Base-by-base conservation (phyloP, 1,139 yeast species). In the Taphrina wiesneri region DNA sequence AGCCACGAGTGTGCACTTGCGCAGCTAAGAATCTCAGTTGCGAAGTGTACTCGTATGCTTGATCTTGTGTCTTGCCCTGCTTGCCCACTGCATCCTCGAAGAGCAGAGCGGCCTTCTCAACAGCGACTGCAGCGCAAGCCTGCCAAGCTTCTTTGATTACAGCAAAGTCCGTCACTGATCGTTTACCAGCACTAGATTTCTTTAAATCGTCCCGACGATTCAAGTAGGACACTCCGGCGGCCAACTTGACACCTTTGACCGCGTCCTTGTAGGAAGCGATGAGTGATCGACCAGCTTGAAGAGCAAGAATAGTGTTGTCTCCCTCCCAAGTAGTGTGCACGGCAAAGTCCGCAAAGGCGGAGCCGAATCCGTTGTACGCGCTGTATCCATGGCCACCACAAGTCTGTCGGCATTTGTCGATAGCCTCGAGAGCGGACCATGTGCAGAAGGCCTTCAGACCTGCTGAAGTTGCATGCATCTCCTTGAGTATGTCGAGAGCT, bases 281-380 rank as follows among this genome's bases (percentile, higher is more conserved):
- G 47, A 78, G 73, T 1, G 79, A 73, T 21, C 81, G 74, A 71
- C 97, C 97, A 70, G 91, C 85, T 69, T 91, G 86, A 77, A 90
- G 84, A 9, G 91, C 90, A 72, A 91, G 81, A 62, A 91, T 87
- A 74, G 87, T 90, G 80, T 91, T 91, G 77, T 91, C 97, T 77
- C 97, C 97, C 80, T 91, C 97, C 97, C 97, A 91, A 28, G 97
- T 91, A 78, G 96, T 90, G 79, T 91, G 96, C 59, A 91, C 97
- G 39, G 89, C 96, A 91, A 96, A 92, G 76, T 91, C 97, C 70
- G 85, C 83, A 77, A 84, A 89, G 36, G 92, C 93, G 75, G 88
- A 90, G 66, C 96, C 96, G 74, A 91, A 89, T 2, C 93, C 96
- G 71, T 89, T 85, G 79, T 91, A 91, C 21, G 92, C 85, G 28